Percentiles rank a stretch among this genome's conserved stretches.
Evolutionary conservation across 495 filamentous ascomycete species (phyloP).

Genomic region (Chaetomium fimeti): DNA sequence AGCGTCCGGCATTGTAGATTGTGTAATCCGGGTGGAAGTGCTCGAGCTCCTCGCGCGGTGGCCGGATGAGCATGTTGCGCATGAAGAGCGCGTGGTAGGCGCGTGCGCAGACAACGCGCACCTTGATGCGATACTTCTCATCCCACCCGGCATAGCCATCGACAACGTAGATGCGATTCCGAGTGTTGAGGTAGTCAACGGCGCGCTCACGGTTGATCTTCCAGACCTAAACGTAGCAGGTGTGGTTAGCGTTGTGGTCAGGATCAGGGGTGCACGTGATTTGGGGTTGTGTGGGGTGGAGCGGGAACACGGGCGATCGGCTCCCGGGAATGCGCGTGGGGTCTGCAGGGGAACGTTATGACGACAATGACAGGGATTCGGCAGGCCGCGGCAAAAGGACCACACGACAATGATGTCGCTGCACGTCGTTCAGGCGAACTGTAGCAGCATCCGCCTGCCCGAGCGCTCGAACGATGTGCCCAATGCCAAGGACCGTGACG

Average conservation of each 20-base stretch:
- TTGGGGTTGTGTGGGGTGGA: neutral
- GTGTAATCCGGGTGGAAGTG: conserved; percentile 98
- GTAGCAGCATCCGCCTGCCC: conserved; percentile 17
- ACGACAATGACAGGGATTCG: conserved; percentile 32
- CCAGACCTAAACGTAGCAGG: conserved; percentile 69
- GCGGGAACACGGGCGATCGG: conserved; percentile 22
- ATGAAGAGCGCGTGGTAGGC: conserved; percentile 99
- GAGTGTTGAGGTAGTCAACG: conserved; percentile 97
- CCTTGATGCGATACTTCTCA: conserved; percentile 94
- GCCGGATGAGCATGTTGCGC: conserved; percentile 99
- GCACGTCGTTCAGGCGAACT: conserved; percentile 13
- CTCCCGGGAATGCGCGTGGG: conserved; percentile 37
- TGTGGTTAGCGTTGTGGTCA: conserved; percentile 26
- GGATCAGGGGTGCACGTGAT: conserved; percentile 31
- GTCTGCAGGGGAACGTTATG: conserved; percentile 27
- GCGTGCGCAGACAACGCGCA: conserved; percentile 96
- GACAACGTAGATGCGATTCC: conserved; percentile 97
- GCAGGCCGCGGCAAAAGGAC: conserved; percentile 8
- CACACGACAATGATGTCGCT: conserved; percentile 28
- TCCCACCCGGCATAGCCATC: conserved; percentile 99
- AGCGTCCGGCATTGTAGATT: conserved; percentile 98
- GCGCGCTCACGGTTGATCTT: conserved; percentile 99
- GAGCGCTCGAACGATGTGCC: conserved; percentile 8
- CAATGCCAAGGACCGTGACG: conserved; percentile 29
- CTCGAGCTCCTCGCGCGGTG: conserved; percentile 81